Conservation (phyloP, 495 filamentous ascomycete species). For the Daldinia bambusicola region DNA sequence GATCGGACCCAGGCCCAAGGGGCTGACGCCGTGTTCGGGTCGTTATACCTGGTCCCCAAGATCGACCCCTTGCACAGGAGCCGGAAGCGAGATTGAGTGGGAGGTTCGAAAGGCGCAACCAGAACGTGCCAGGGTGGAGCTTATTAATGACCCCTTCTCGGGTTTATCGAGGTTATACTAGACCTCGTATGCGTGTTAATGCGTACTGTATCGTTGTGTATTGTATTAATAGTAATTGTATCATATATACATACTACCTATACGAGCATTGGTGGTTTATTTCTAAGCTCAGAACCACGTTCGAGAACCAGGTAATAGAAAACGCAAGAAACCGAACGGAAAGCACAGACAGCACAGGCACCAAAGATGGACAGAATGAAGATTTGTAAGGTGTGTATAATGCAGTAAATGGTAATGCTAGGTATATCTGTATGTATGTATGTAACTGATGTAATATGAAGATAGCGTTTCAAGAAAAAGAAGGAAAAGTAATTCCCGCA, state of each 20-base stretch:
- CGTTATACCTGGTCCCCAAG: neutral
- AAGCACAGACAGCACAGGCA: neutral
- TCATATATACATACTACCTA: too few species aligned
- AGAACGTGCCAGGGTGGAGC: neutral
- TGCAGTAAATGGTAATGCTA: neutral
- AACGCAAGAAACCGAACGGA: neutral
- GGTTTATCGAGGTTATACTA: conserved; percentile 15
- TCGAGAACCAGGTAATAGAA: too few species aligned
- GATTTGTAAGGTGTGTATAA: conserved; percentile 1
- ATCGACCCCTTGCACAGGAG: neutral
- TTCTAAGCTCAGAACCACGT: too few species aligned
- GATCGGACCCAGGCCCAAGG: neutral
- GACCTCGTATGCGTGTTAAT: neutral
- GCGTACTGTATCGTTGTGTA: too few species aligned
- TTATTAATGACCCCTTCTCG: neutral
- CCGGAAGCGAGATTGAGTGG: too few species aligned
- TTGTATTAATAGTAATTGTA: too few species aligned
- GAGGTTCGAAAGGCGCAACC: too few species aligned
- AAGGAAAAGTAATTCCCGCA: neutral
- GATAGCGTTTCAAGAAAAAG: neutral
- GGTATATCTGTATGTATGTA: neutral
- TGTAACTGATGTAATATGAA: neutral
- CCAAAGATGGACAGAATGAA: neutral
- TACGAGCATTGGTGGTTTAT: too few species aligned
- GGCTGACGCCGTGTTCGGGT: conserved; percentile 1